These are phyloP conservation scores for Penicillium canariense DNA, from an alignment of 495 filamentous ascomycete genomes.

Conservation along the genomic window DNA sequence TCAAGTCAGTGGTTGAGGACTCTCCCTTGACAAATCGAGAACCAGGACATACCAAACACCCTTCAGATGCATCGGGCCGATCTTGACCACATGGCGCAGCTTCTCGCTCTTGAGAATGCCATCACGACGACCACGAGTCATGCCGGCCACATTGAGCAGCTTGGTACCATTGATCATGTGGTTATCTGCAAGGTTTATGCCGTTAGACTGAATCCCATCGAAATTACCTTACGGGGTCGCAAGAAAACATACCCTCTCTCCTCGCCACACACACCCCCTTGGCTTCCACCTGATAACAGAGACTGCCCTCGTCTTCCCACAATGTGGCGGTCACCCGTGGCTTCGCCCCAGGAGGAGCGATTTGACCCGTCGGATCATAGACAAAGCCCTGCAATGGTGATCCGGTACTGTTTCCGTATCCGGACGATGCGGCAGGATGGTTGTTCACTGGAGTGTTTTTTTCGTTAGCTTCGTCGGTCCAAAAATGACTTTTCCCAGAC, in stretches of 20 bases:
- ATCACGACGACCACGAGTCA: conserved; percentile 94
- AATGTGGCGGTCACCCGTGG: conserved; percentile 95
- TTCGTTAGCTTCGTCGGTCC: not conserved
- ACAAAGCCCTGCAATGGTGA: conserved; percentile 52
- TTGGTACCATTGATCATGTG: conserved; percentile 99
- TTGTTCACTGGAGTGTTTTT: conserved; percentile 37
- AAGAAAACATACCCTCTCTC: conserved; percentile 75
- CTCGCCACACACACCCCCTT: conserved; percentile 94
- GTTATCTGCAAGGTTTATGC: conserved; percentile 64
- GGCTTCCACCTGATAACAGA: conserved; percentile 97
- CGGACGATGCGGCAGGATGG: conserved; percentile 39
- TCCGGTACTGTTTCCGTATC: conserved; percentile 50
- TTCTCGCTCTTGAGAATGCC: conserved; percentile 99
- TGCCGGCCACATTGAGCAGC: conserved; percentile 92
- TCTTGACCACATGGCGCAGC: conserved; percentile 94
- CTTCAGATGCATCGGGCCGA: conserved; percentile 98
- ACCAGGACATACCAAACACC: conserved; percentile 81
- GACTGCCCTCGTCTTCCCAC: conserved; percentile 97
- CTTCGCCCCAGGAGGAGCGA: conserved; percentile 94
- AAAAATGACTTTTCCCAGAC: not conserved
- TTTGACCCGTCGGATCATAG: conserved; percentile 87
- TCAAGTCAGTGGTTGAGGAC: not conserved
- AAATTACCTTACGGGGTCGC: not conserved
- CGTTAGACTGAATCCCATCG: conserved; percentile 1
- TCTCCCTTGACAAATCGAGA: not conserved